Evolutionary conservation across 768 basidiomycete species (phyloP).

Genomic region (Tubosaeta brunneosetosa): DNA sequence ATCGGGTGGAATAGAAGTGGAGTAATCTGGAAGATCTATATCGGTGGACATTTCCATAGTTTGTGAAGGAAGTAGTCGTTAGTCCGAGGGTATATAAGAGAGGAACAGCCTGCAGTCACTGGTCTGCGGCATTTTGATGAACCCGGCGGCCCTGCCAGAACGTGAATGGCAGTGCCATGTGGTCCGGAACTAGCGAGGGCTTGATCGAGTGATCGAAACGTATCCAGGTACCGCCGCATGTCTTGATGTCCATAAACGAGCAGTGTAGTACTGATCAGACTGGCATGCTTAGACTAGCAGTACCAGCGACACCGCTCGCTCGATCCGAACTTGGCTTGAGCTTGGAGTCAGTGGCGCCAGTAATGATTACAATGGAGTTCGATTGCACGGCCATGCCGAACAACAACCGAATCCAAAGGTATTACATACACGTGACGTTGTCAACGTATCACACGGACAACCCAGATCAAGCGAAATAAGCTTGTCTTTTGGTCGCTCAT

Average conservation of each 20-base stretch:
- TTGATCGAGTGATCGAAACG: slow-evolving; percentile 9
- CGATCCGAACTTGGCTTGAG: not conserved
- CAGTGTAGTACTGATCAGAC: not conserved
- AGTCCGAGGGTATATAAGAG: slow-evolving; percentile 18
- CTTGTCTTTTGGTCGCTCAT: not conserved
- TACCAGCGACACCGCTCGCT: not conserved
- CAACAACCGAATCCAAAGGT: too few relatives aligned
- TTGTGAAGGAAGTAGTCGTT: slow-evolving; percentile 1
- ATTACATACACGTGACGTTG: too few relatives aligned
- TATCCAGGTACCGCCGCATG: not conserved
- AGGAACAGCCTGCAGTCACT: slow-evolving; percentile 8
- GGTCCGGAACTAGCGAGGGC: slow-evolving; percentile 17
- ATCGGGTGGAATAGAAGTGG: slow-evolving; percentile 49
- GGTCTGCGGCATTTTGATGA: slow-evolving; percentile 3
- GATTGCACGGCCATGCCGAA: too few relatives aligned
- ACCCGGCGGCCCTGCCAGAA: not conserved
- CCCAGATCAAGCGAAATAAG: not conserved
- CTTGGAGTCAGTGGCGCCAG: too few relatives aligned
- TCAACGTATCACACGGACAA: not conserved
- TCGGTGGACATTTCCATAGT: slow-evolving; percentile 13
- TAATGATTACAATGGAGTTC: too few relatives aligned
- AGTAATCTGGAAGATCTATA: slow-evolving; percentile 45
- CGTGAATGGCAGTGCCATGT: slow-evolving; percentile 9
- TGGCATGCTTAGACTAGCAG: too few relatives aligned
- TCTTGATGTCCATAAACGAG: not conserved